Evolutionary conservation across 352 stramenopile species (phyloP).

Genomic region (Pseudoperonospora humuli): DNA sequence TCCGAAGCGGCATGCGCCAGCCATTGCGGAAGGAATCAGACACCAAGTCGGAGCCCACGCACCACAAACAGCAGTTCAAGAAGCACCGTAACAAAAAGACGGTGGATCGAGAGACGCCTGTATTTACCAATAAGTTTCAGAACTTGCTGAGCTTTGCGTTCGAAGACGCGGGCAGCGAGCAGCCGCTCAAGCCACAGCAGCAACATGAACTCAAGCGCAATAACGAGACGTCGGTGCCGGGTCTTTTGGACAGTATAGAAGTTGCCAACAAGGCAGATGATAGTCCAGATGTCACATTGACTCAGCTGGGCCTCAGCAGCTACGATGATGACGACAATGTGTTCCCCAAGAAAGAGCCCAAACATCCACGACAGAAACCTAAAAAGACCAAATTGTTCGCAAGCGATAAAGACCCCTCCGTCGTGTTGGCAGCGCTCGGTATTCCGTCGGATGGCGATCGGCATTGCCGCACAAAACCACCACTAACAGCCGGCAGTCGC

Average conservation of each 20-base stretch:
- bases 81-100: slow-evolving; percentile 15
- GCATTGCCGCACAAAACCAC: slow-evolving; percentile 1
- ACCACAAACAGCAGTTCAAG: slow-evolving; percentile 16
- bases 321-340: slow-evolving; percentile 20
- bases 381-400: slow-evolving; percentile 38
- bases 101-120: slow-evolving; percentile 18
- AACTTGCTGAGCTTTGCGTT: slow-evolving; percentile 74
- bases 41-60: slow-evolving; percentile 1
- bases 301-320: slow-evolving; percentile 36
- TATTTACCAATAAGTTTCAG: slow-evolving; percentile 83
- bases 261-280: slow-evolving; percentile 14
- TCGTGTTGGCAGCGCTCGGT: slow-evolving; percentile 25
- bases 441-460: slow-evolving; percentile 22
- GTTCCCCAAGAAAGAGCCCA: slow-evolving; percentile 32
- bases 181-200: not conserved
- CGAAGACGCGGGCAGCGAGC: slow-evolving; percentile 25
- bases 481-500: slow-evolving; percentile 12
- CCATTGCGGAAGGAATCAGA: not conserved
- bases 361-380: slow-evolving; percentile 23
- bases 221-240: slow-evolving; percentile 5
- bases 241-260: slow-evolving; percentile 23
- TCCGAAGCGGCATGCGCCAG: slow-evolving; percentile 33
- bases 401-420: slow-evolving; percentile 18
- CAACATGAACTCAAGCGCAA: slow-evolving; percentile 2
- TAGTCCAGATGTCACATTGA: slow-evolving; percentile 29